Percentiles rank a stretch among this genome's conserved stretches.
These are phyloP conservation scores for Moricandia arvensis DNA, from an alignment of 345 rosid genomes.

Conservation along the genomic window DNA sequence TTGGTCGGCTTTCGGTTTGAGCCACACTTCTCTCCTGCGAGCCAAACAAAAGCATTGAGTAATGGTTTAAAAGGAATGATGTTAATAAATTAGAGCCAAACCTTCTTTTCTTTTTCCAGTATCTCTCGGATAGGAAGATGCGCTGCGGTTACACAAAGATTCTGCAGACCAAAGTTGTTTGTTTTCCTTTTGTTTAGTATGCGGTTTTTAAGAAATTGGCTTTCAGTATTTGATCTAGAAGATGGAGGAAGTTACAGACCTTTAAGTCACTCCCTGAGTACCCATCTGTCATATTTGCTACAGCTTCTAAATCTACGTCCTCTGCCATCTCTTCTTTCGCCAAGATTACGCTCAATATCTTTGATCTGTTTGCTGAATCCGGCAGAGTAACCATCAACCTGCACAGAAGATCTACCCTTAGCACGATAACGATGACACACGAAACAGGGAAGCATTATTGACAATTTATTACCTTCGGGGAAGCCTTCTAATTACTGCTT, in stretches of 20 bases:
- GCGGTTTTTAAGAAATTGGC: not conserved
- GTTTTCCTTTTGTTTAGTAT: not conserved
- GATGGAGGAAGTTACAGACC: slow-evolving; percentile 42
- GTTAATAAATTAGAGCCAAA: slow-evolving; percentile 31
- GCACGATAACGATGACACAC: not conserved
- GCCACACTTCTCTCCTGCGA: slow-evolving; percentile 72
- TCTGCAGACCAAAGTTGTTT: slow-evolving; percentile 45
- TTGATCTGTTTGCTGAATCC: slow-evolving; percentile 74
- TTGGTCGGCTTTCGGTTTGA: slow-evolving; percentile 55
- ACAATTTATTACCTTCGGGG: slow-evolving; percentile 61
- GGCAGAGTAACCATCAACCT: slow-evolving; percentile 98
- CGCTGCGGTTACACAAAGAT: slow-evolving; percentile 90
- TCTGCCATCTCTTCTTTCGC: slow-evolving; percentile 80
- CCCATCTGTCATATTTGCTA: slow-evolving; percentile 90
- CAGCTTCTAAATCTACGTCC: slow-evolving; percentile 72
- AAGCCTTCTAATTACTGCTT: slow-evolving; percentile 95
- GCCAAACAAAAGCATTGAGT: slow-evolving; percentile 1
- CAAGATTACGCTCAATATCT: slow-evolving; percentile 73
- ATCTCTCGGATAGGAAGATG: slow-evolving; percentile 93
- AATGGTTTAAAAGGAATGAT: not conserved
- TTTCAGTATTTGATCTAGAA: not conserved
- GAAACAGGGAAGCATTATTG: not conserved
- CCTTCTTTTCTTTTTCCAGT: slow-evolving; percentile 89
- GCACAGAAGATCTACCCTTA: slow-evolving; percentile 15
- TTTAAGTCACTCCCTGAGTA: slow-evolving; percentile 95